Percentiles rank a stretch among this genome's conserved stretches.
phyloP scores from a whole-genome alignment of 352 stramenopile species.

The Saprolegnia diclina region DNA sequence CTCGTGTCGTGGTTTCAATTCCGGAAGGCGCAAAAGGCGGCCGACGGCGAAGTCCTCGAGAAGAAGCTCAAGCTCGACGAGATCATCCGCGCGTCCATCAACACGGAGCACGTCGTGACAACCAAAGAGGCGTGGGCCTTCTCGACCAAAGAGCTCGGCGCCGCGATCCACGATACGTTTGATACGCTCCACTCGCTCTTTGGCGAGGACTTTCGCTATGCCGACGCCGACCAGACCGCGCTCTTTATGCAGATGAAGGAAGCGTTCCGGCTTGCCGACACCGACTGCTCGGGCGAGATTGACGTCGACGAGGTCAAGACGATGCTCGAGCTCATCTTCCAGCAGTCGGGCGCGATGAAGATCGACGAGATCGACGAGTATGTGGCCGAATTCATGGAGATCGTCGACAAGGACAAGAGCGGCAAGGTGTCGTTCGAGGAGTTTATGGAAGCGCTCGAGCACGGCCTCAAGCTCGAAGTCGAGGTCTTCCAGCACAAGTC shows the following conservation, averaged over 20 bases:
- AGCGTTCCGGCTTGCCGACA: constrained; percentile 69
- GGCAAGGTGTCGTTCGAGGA: constrained; percentile 77
- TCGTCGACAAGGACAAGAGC: constrained; percentile 59
- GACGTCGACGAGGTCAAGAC: constrained; percentile 64
- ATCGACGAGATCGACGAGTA: constrained; percentile 64
- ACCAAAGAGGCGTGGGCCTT: constrained; percentile 35
- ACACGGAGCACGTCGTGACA: constrained; percentile 8
- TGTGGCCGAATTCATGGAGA: constrained; percentile 62
- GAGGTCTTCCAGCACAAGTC: constrained; percentile 50
- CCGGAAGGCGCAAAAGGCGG: constrained; percentile 31
- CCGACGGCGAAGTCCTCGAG: constrained; percentile 1
- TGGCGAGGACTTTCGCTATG: constrained; percentile 62
- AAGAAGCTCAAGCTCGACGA: constrained; percentile 16
- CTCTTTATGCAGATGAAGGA: constrained; percentile 87
- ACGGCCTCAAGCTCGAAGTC: constrained; percentile 69
- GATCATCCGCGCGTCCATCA: not conserved
- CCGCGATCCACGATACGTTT: constrained; percentile 56
- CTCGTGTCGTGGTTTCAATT: constrained; percentile 73
- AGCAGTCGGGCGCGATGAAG: constrained; percentile 62
- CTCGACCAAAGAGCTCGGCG: constrained; percentile 46
- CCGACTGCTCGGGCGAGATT: constrained; percentile 73
- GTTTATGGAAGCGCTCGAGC: constrained; percentile 68
- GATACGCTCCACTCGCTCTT: constrained; percentile 68
- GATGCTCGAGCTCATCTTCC: constrained; percentile 76
- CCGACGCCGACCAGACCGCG: constrained; percentile 66